Conservation (phyloP, 2,329 filamentous ascomycete species). For the Scedosporium boydii region DNA sequence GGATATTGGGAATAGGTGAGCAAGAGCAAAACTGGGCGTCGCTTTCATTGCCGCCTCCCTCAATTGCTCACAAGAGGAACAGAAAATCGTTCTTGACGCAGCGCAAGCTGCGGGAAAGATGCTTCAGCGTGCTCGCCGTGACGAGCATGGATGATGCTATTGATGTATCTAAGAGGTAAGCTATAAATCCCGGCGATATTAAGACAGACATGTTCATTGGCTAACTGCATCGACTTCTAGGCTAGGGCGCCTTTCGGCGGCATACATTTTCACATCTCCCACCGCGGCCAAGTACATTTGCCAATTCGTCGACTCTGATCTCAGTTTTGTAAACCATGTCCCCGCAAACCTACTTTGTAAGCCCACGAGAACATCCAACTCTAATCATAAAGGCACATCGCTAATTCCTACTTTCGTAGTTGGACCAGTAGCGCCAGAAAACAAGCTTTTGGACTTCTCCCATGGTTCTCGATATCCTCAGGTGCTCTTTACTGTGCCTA, state of each 20-base stretch:
- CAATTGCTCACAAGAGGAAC: too few relatives aligned
- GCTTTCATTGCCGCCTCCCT: background rate
- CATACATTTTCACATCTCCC: conserved; percentile 42
- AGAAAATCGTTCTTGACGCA: conserved; percentile 19
- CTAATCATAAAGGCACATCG: background rate
- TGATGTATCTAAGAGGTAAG: conserved; percentile 28
- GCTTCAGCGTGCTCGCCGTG: conserved; percentile 35
- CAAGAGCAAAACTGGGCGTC: background rate
- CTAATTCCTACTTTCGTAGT: conserved; percentile 10
- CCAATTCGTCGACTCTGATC: conserved; percentile 41
- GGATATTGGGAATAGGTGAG: conserved; percentile 9
- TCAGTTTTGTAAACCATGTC: conserved; percentile 48
- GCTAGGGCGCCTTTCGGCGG: conserved; percentile 25
- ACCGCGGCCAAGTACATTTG: conserved; percentile 47
- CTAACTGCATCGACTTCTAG: conserved; percentile 9
- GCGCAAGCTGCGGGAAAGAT: conserved; percentile 29
- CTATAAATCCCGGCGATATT: background rate
- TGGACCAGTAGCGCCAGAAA: conserved; percentile 12
- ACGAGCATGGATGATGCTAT: conserved; percentile 46
- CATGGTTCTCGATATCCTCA: conserved; percentile 25
- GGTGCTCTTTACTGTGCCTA: conserved; percentile 31
- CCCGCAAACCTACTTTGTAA: conserved; percentile 38
- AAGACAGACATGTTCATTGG: background rate
- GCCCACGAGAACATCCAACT: conserved; percentile 21
- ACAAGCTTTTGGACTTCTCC: background rate